phyloP scores from a whole-genome alignment of 129 eudicot species.

The Silybum marianum region DNA sequence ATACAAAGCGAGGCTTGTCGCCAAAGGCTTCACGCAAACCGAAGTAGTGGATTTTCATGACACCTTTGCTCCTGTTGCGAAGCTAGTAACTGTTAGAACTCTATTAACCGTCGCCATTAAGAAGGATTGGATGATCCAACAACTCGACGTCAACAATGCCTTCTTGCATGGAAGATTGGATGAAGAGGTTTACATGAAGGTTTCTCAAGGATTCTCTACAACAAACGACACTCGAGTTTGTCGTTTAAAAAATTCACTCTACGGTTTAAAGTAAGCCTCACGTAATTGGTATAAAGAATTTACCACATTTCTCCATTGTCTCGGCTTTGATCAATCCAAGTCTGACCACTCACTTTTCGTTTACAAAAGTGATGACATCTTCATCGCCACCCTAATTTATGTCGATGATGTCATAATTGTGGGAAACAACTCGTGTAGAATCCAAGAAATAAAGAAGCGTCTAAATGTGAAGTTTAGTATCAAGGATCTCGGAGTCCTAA shows the following conservation, averaged over 20 bases:
- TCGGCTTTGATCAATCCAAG: not conserved
- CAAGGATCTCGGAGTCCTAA: not conserved
- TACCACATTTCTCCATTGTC: not conserved
- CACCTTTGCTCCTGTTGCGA: no score
- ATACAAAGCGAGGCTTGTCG: no score
- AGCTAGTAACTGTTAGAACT: no score
- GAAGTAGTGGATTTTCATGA: no score
- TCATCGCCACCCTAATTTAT: not conserved
- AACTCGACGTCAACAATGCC: no score
- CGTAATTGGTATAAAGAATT: not conserved
- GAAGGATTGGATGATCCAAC: no score
- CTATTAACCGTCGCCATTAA: no score
- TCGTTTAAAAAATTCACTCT: not conserved
- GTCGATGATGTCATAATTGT: no score
- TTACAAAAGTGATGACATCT: not conserved
- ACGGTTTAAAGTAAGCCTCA: not conserved
- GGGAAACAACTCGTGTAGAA: not conserved
- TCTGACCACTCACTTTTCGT: not conserved
- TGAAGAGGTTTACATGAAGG: not conserved
- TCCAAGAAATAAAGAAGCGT: not conserved
- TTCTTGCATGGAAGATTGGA: no score
- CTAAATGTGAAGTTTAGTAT: not conserved
- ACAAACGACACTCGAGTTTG: not conserved
- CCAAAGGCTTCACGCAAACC: no score
- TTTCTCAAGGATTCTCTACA: not conserved